A percentile compares a stretch with the other conserved stretches of the same genome.
phyloP scores from a whole-genome alignment of 805 yeast species.

The Candida coleopterorum region DNA sequence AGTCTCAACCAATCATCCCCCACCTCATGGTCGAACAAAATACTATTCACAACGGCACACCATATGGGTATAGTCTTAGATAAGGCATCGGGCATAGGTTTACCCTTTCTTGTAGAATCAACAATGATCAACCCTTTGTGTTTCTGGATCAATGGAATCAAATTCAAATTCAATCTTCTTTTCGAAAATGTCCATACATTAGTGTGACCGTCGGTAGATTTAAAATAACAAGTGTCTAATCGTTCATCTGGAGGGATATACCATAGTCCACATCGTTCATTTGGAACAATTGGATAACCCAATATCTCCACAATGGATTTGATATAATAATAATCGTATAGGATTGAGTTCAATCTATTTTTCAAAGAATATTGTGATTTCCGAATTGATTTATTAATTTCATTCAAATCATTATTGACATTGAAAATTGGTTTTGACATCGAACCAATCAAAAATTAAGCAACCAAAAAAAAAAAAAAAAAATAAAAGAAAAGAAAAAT shows the following conservation, averaged over 20 bases:
- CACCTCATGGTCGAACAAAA: slow-evolving; percentile 48
- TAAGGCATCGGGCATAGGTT: slow-evolving; percentile 78
- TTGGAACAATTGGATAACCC: slow-evolving; percentile 52
- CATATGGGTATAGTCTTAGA: slow-evolving; percentile 88
- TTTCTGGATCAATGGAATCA: slow-evolving; percentile 44
- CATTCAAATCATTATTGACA: slow-evolving; percentile 13
- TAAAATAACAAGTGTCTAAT: slow-evolving; percentile 61
- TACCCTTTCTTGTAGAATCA: slow-evolving; percentile 85
- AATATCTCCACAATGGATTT: slow-evolving; percentile 13
- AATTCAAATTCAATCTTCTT: slow-evolving; percentile 69
- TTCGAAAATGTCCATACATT: slow-evolving; percentile 75
- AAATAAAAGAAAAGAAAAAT: too few relatives aligned
- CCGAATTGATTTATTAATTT: slow-evolving; percentile 40
- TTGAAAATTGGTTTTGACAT: slow-evolving; percentile 1
- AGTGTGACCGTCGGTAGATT: slow-evolving; percentile 89
- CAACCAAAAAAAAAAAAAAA: background rate
- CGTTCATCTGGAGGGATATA: slow-evolving; percentile 49
- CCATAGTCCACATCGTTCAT: slow-evolving; percentile 88
- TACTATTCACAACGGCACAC: slow-evolving; percentile 72
- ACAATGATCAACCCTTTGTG: slow-evolving; percentile 55
- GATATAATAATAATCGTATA: slow-evolving; percentile 55
- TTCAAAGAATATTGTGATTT: slow-evolving; percentile 47
- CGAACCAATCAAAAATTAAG: slow-evolving; percentile 2
- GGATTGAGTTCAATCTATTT: slow-evolving; percentile 69
- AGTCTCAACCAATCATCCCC: slow-evolving; percentile 12